These are phyloP conservation scores for Ephemerocybe angulata DNA, from an alignment of 768 basidiomycete species.

Conservation along the genomic window DNA sequence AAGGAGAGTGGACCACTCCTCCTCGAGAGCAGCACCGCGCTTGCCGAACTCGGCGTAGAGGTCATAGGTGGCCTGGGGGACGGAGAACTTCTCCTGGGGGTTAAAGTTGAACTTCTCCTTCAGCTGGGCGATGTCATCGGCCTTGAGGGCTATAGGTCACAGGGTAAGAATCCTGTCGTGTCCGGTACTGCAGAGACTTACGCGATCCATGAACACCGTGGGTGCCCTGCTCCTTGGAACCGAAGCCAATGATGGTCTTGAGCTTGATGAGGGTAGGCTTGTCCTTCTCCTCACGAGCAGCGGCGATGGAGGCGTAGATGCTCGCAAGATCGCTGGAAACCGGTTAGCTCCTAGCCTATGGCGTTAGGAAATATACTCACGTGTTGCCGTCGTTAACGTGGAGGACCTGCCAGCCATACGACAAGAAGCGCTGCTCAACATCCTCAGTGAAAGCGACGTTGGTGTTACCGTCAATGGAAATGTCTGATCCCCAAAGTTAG, in stretches of 20 bases:
- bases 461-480: conserved; percentile 95
- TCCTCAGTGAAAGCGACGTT: conserved; percentile 92
- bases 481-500: conserved; percentile 49
- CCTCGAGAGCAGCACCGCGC: conserved; percentile 71
- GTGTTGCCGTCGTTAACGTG: conserved; percentile 76
- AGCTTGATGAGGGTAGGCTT: conserved; percentile 88
- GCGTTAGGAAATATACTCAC: conserved; percentile 34
- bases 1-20: conserved; percentile 70
- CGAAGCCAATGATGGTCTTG: conserved; percentile 89
- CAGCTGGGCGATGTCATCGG: conserved; percentile 80
- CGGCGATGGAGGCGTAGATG: conserved; percentile 75
- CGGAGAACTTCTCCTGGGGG: conserved; percentile 69
- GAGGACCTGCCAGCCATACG: conserved; percentile 95
- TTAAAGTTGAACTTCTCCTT: conserved; percentile 86
- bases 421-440: conserved; percentile 79
- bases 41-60: conserved; percentile 63
- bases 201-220: conserved; percentile 94
- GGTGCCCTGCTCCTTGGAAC: conserved; percentile 89
- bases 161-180: conserved; percentile 2
- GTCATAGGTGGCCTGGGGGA: conserved; percentile 71
- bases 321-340: conserved; percentile 61
- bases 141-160: conserved; percentile 68
- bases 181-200: conserved; percentile 39
- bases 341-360: conserved; percentile 6
- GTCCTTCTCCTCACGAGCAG: conserved; percentile 68